Evolutionary conservation across 345 rosid genomes (phyloP), one percentile per base, ranked within the genome.

Genomic region (Luvunga scandens): DNA sequence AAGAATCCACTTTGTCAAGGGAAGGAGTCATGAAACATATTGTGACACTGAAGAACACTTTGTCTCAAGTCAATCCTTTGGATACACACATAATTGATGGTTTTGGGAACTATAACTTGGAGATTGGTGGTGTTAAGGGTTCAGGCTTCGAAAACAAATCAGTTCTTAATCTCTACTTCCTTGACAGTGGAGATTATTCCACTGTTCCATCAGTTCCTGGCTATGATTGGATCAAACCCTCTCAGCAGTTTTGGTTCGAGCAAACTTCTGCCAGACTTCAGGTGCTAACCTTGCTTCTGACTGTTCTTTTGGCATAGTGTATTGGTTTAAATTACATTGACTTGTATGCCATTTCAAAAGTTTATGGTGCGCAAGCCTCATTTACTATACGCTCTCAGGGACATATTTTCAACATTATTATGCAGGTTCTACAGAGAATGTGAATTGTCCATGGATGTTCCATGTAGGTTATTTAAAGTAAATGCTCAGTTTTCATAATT

Each of bases 21-120:
- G 90, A 89, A 83, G 90, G 90, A 39, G 86, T 95, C 34, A 95
- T 94, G 98, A 94, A 88, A 69, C 90, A 96, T 81, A 82, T 96
- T 16, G 91, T 82, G 71, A 88, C 83, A 53, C 80, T 96, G 66
- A 81, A 89, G 24, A 85, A 92, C 85, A 81, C 98, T 18, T 69
- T 91, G 83, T 89, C 99, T 78, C 85, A 72, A 82, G 75, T 96
- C 64, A 92, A 96, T 85, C 97, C 97, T 79, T 62, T 73, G 0
- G 93, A 79, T 28, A 71, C 75, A 22, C 83, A 81, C 36, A 67
- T 71, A 24, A 92, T 94, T 65, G 98, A 94, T 80, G 98, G 98
- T 30, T 96, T 96, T 73, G 98, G 99, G 4, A 95, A 95, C 81
- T 94, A 92, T 85, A 94, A 94, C 85, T 82, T 96, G 77, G 91